These are phyloP conservation scores for Cystobasidium slooffiae DNA, from an alignment of 1,284 basidiomycete species.

Conservation along the genomic window DNA sequence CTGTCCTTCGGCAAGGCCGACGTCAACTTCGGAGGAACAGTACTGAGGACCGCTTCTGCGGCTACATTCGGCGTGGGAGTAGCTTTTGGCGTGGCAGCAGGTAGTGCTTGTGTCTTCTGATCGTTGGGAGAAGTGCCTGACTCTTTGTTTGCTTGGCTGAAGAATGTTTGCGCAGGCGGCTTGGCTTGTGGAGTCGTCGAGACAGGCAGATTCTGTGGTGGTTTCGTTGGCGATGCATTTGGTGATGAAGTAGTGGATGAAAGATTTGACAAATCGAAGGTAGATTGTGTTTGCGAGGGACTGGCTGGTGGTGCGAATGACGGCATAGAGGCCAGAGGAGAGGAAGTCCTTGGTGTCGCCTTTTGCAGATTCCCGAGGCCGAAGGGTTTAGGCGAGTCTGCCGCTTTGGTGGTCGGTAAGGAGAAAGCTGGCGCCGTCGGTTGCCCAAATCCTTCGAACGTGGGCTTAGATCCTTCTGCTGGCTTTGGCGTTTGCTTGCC, in stretches of 20 bases:
- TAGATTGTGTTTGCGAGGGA: conserved; percentile 26
- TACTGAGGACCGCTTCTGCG: background rate
- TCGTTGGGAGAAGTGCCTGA: background rate
- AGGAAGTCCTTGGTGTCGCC: conserved; percentile 35
- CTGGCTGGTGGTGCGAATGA: conserved; percentile 34
- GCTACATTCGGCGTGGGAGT: background rate
- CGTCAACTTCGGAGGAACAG: conserved; percentile 26
- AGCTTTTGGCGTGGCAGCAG: background rate
- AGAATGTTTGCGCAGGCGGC: conserved; percentile 7
- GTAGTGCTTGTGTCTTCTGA: too few species aligned
- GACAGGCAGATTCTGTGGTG: background rate
- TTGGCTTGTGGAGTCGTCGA: background rate
- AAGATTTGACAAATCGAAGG: conserved; percentile 30
- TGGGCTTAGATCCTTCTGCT: background rate
- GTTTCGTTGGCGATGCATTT: conserved; percentile 1
- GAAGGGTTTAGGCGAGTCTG: conserved; percentile 28
- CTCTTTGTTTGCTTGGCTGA: background rate
- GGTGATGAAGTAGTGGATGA: conserved; percentile 16
- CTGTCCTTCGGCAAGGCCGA: background rate
- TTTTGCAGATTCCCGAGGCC: conserved; percentile 38
- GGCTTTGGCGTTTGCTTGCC: background rate
- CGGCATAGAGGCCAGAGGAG: conserved; percentile 38
- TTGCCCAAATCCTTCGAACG: background rate
- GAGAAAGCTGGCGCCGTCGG: background rate
- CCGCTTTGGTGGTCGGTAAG: background rate